phyloP scores from a whole-genome alignment of 2,329 filamentous ascomycete genomes.

The Colletotrichum phormii region DNA sequence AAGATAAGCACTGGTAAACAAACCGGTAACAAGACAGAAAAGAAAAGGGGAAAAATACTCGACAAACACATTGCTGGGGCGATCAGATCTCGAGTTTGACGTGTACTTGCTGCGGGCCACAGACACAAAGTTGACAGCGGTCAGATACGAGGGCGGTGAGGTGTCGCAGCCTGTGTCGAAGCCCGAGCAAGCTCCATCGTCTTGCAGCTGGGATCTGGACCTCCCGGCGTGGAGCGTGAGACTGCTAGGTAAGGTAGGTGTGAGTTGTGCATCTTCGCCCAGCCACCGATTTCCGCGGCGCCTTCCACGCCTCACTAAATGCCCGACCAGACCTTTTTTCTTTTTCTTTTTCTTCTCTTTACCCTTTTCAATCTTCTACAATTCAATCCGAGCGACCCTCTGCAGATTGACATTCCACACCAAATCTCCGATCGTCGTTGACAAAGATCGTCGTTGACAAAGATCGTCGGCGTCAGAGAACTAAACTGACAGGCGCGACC shows the following conservation, averaged over 20 bases:
- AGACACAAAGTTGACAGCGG: constrained; percentile 5
- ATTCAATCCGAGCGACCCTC: background rate
- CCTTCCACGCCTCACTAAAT: constrained; percentile 13
- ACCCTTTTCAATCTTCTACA: background rate
- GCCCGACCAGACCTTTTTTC: background rate
- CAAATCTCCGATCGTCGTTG: background rate
- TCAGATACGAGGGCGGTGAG: constrained; percentile 31
- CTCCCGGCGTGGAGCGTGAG: background rate
- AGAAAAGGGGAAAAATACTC: background rate
- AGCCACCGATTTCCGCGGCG: constrained; percentile 34
- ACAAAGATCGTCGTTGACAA: background rate
- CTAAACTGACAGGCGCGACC: background rate
- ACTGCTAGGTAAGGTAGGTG: background rate
- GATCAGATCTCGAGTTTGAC: constrained; percentile 12
- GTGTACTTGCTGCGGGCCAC: constrained; percentile 32
- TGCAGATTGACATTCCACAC: background rate
- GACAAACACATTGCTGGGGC: constrained; percentile 7
- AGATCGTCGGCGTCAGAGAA: background rate
- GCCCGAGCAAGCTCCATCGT: constrained; percentile 24
- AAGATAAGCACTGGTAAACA: background rate
- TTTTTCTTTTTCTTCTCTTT: background rate
- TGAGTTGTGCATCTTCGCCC: constrained; percentile 14
- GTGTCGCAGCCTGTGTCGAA: constrained; percentile 21
- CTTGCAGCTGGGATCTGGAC: constrained; percentile 20
- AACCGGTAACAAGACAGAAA: background rate